phyloP scores from a whole-genome alignment of 2,329 filamentous ascomycete species.

The Nothopassalora personata region DNA sequence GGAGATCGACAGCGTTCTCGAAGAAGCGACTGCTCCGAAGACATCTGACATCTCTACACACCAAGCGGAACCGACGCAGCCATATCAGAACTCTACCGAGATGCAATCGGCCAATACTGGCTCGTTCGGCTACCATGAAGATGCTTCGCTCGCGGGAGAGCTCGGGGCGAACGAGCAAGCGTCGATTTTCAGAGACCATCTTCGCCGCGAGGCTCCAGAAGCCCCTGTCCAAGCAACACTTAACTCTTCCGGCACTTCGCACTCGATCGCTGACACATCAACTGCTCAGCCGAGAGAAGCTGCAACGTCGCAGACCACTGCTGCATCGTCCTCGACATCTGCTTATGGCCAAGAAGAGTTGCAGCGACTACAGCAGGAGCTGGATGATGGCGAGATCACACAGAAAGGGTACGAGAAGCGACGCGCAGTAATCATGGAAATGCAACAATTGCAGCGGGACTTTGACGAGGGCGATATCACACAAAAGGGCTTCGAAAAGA shows the following conservation, averaged over 20 bases:
- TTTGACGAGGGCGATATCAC: not conserved
- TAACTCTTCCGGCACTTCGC: not conserved
- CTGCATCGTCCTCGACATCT: not conserved
- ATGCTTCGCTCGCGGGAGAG: not conserved
- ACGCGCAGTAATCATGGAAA: not conserved
- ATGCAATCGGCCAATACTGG: not conserved
- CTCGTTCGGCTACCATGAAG: slow-evolving; percentile 2
- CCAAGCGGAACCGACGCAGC: not conserved
- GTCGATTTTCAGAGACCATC: not conserved
- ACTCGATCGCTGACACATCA: not conserved
- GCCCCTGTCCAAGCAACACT: not conserved
- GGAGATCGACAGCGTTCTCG: too few species aligned
- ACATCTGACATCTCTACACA: not conserved
- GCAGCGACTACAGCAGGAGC: not conserved
- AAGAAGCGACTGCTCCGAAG: not conserved
- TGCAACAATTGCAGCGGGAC: not conserved
- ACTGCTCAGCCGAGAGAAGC: not conserved
- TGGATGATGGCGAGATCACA: not conserved
- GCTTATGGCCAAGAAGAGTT: not conserved
- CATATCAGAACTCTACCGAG: not conserved
- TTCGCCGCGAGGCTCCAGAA: not conserved
- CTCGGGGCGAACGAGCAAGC: not conserved
- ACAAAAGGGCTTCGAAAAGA: not conserved
- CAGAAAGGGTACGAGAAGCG: not conserved
- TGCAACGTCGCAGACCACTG: not conserved